Evolutionary conservation across 2,329 filamentous ascomycete genomes (phyloP), one percentile per base, ranked within the genome.

Genomic region (Knoxdaviesia proteae): DNA sequence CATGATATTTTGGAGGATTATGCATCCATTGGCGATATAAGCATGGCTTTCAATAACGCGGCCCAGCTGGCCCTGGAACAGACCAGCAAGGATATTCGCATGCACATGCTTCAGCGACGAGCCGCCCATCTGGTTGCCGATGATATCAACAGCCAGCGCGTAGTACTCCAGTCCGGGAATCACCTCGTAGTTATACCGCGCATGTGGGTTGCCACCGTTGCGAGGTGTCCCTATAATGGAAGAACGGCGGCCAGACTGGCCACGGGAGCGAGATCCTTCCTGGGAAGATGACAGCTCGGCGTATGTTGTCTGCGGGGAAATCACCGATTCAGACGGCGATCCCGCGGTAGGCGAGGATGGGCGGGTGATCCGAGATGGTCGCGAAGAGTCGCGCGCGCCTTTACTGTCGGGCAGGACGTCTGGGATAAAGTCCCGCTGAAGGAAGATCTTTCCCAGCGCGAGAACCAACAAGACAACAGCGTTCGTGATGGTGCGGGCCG

Each of bases 141-240:
- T 63, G 35, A 96, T 94, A 47, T 90, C 80, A 1, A 80, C 80
- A 2, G 86, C 88, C 47, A 82, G 77, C 1, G 82, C 81, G 56
- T 87, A 94, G 55, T 94, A 94, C 32, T 86, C 80, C 45, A 96
- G 63, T 0, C 90, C 90, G 0, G 90, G 88, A 47, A 94, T 81
- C 6, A 81, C 70, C 52, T 96, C 86, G 41, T 90, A 68, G 53
- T 93, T 94, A 50, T 71, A 67, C 42, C 58, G 56, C n/a, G 39
- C 29, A 51, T 48, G 2, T 53, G 51, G 49, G 47, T 20, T 20
- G 20, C 20, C 20, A 3, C 20, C 20, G 20, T 20, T 20, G 10
- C 42, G 42, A 7, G 42, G 8, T 2, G 20, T 20, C 20, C 20
- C 20, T 20, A 3, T 20, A 20, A 20, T 76, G 66, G 38, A 70